Percentiles rank a stretch among this genome's conserved stretches.
Evolutionary conservation across 2,329 filamentous ascomycete species (phyloP).

Genomic region (Penicillium janthinellum): DNA sequence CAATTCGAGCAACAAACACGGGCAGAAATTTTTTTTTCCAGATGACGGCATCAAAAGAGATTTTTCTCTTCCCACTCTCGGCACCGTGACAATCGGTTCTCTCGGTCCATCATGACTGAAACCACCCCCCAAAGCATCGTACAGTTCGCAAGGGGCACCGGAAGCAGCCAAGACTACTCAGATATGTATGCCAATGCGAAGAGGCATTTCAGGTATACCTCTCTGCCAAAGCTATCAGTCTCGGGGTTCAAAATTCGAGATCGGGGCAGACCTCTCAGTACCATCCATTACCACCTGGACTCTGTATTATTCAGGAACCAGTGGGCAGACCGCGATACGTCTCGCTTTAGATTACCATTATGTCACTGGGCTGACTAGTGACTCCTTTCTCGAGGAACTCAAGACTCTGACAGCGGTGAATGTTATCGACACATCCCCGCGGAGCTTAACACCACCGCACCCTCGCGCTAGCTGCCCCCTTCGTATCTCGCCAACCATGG

Average conservation of each 20-base stretch:
- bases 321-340: background rate
- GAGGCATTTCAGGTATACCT: constrained; percentile 6
- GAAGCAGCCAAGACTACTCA: constrained; percentile 21
- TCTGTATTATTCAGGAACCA: background rate
- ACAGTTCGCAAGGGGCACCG: constrained; percentile 23
- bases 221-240: background rate
- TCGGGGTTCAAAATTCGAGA: background rate
- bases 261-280: background rate
- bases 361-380: constrained; percentile 13
- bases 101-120: background rate
- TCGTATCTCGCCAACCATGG: constrained; percentile 20
- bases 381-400: background rate
- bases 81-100: background rate
- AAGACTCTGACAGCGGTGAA: too few species aligned
- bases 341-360: constrained; percentile 10
- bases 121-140: background rate
- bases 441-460: constrained; percentile 11
- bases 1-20: background rate
- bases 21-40: background rate
- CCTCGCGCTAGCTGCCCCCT: constrained; percentile 28
- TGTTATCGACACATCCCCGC: constrained; percentile 17
- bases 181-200: constrained; percentile 19
- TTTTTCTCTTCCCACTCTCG: background rate
- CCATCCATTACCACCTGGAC: background rate
- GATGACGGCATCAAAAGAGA: background rate